Evolutionary conservation across 495 filamentous ascomycete species (phyloP), one percentile per base, ranked within the genome.

Genomic region (Talaromyces wortmannii): DNA sequence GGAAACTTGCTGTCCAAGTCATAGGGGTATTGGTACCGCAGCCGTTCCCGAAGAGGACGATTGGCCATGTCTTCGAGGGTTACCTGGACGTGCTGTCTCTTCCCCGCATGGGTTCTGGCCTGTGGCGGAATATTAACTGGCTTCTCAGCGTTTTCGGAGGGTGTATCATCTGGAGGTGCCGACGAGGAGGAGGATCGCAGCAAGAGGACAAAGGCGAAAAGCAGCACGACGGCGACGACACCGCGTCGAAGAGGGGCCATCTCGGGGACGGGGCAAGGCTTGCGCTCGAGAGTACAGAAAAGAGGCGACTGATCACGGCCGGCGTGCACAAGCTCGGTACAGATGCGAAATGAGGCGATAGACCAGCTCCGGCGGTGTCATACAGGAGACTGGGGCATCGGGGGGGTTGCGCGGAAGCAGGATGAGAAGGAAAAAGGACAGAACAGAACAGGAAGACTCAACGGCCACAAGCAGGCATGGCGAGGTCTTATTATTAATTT

Each of bases 21-120:
- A 73, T 97, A 98, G 11, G 92, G 91, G 66, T 92, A 98, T 62
- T 95, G 88, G 74, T 95, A 96, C 40, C 83, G 88, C 50, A 98
- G 79, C 63, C 91, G 91, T 31, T 96, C 88, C 63, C 84, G 80
- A 15, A 97, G 72, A 10, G 89, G 83, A 61, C 82, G 81, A 65
- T 78, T 78, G 36, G 76, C 75, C 59, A 79, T 68, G 58, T 83
- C 80, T 44, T 70, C 67, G 18, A 84, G 62, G 17, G 73, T 61
- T 56, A 76, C 68, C 58, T 81, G 79, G 5, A 61, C 36, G 13
- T 13, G 31, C 7, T 45, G 52, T 45, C 23, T 7, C 12, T 15
- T 36, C 40, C 52, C 52, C 43, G 42, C 52, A n/a, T 40, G 42
- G 36, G 74, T 62, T 54, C 50, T 69, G 45, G 61, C 54, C 42